A percentile compares a stretch with the other conserved stretches of the same genome.
Conservation (phyloP, 2,329 filamentous ascomycete genomes). For the Neocatenulostroma microsporum region DNA sequence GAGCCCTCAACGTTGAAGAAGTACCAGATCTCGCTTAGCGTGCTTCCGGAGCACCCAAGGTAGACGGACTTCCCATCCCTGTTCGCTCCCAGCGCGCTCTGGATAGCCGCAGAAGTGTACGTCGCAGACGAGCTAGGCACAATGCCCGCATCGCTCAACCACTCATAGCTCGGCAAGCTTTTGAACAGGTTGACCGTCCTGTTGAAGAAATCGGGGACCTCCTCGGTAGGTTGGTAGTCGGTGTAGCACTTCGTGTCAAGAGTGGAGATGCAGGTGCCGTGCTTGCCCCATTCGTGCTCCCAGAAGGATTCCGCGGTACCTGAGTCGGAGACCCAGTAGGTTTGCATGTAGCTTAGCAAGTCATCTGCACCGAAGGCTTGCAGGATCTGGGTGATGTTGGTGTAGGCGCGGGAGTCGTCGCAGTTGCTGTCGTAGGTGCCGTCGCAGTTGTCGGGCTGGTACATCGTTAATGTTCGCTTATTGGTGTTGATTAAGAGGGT, state of each 20-base stretch:
- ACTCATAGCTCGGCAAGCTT: conserved; percentile 56
- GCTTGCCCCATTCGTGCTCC: conserved; percentile 63
- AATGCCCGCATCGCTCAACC: conserved; percentile 55
- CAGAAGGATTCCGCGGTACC: conserved; percentile 59
- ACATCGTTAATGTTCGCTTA: background rate
- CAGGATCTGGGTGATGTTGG: conserved; percentile 58
- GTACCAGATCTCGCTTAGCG: conserved; percentile 51
- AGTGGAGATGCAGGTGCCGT: conserved; percentile 66
- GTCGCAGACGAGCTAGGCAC: conserved; percentile 47
- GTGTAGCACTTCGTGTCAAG: conserved; percentile 58
- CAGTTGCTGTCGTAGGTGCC: conserved; percentile 62
- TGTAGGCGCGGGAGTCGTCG: conserved; percentile 54
- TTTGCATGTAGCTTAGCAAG: conserved; percentile 59
- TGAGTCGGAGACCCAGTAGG: conserved; percentile 63
- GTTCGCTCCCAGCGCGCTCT: conserved; percentile 48
- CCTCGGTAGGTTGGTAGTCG: conserved; percentile 49
- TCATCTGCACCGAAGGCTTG: conserved; percentile 46
- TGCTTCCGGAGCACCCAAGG: conserved; percentile 47
- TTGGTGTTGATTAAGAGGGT: background rate
- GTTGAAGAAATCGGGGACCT: conserved; percentile 63
- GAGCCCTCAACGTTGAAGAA: conserved; percentile 57
- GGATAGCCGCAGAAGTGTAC: conserved; percentile 53
- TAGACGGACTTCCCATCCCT: conserved; percentile 51
- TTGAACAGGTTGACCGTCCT: conserved; percentile 60
- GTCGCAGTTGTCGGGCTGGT: conserved; percentile 51